Conservation (phyloP, 306 rosid species). For the Vigna reflexopilosa region DNA sequence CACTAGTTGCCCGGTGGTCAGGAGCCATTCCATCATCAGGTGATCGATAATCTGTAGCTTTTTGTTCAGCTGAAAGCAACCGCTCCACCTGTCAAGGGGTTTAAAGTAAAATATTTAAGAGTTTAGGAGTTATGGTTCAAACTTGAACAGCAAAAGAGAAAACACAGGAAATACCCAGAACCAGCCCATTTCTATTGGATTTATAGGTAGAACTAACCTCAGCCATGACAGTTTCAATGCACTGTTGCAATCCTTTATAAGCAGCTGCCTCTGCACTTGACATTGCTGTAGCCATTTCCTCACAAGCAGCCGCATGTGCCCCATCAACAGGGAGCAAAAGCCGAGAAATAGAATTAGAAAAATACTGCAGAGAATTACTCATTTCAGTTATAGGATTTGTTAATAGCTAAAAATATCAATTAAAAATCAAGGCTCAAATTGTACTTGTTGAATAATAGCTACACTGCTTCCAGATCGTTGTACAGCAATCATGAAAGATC, state of each 20-base stretch:
- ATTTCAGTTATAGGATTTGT: conserved; percentile 39
- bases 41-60: conserved; percentile 86
- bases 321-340: conserved; percentile 99
- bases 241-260: conserved; percentile 78
- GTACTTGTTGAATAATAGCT: conserved; percentile 97
- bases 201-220: conserved; percentile 69
- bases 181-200: conserved; percentile 23
- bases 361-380: conserved; percentile 68
- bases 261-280: conserved; percentile 99
- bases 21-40: conserved; percentile 96
- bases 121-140: conserved; percentile 23
- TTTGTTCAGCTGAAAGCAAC: conserved; percentile 94
- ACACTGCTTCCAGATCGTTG: conserved; percentile 99
- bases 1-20: conserved; percentile 95
- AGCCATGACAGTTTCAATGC: conserved; percentile 99
- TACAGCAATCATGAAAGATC: conserved; percentile 99
- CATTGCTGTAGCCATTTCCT: conserved; percentile 98
- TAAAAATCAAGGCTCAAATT: conserved; percentile 43
- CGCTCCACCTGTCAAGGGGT: conserved; percentile 81
- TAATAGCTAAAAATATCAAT: conserved; percentile 30
- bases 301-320: conserved; percentile 99
- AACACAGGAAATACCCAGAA: conserved; percentile 17
- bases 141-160: conserved; percentile 10
- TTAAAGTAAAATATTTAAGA: conserved; percentile 34
- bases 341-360: conserved; percentile 93